Evolutionary conservation across 768 basidiomycete species (phyloP).

Genomic region (Boletellus emodensis): DNA sequence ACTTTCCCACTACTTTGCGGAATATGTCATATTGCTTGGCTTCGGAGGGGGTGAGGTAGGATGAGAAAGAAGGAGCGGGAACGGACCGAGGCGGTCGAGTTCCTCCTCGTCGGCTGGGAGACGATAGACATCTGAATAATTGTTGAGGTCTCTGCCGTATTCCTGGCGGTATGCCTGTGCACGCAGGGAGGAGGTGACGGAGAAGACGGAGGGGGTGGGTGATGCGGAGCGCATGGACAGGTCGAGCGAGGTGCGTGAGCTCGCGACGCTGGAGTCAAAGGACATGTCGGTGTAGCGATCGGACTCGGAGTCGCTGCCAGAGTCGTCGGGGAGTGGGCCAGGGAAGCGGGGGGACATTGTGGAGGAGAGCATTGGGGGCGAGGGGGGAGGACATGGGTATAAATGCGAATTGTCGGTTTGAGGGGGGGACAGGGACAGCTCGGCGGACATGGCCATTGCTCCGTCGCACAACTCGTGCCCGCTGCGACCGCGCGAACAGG

Average conservation of each 20-base stretch:
- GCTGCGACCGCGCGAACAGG: conserved; percentile 27
- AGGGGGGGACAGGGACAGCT: conserved; percentile 9
- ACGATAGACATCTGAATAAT: conserved; percentile 73
- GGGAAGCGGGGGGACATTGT: conserved; percentile 13
- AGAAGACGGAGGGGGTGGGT: conserved; percentile 65
- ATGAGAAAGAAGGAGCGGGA: background rate
- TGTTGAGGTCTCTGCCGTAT: conserved; percentile 68
- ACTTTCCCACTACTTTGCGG: conserved; percentile 61
- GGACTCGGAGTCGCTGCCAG: conserved; percentile 44
- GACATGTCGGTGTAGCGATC: conserved; percentile 42
- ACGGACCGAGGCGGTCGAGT: conserved; percentile 60
- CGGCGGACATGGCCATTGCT: conserved; percentile 34
- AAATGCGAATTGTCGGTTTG: conserved; percentile 17
- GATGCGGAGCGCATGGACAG: conserved; percentile 60
- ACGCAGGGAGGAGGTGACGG: conserved; percentile 60
- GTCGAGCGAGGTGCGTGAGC: conserved; percentile 57
- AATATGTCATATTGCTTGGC: conserved; percentile 70
- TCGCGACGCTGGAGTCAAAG: conserved; percentile 36
- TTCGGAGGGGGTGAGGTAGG: conserved; percentile 27
- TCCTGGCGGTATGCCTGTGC: conserved; percentile 59
- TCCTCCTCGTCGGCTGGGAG: conserved; percentile 80
- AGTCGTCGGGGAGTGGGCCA: conserved; percentile 35
- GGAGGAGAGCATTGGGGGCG: conserved; percentile 8
- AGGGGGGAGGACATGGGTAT: conserved; percentile 13
- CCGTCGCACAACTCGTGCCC: conserved; percentile 23